Evolutionary conservation across 805 yeast species (phyloP), one percentile per base, ranked within the genome.

Genomic region (Lachancea nothofagi): DNA sequence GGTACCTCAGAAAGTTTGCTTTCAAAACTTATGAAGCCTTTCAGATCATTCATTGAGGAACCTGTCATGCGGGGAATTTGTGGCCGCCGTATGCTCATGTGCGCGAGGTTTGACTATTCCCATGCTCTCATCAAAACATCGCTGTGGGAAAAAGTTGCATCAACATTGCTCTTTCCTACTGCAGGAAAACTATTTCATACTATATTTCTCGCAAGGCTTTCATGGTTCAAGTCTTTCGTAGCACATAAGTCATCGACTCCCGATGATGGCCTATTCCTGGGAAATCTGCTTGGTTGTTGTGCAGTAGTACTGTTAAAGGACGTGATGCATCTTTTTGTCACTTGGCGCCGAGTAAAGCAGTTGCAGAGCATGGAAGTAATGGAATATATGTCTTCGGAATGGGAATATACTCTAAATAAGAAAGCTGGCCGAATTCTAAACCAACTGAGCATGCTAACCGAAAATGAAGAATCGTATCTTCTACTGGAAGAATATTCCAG

Each of bases 201-300:
- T 5, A n/a, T 25, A 14, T 10, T 38, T 15, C 29, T 42, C 14
- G 25, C 39, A 35, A 36, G 25, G 9, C 38, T 29, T 10, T 5
- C 23, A 2, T 22, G 29, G 26, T 38, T 33, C 30, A 37, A 34
- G 17, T 7, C 14, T 9, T 24, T 38, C 25, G 2, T 34, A 9
- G 32, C 27, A 8, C 29, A 31, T 10, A 9, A 29, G 7, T 20
- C 45, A n/a, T n/a, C 36, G 4, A 38, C 46, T 6, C 34, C 47
- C 13, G 50, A 47, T 23, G 47, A 46, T 22, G 53, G 46, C n/a
- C 5, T 44, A 2, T 34, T 30, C 21, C 29, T 42, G 9, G 38
- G 41, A 27, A 55, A 48, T 33, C 42, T 59, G 23, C 12, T 49
- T 2, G 58, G 62, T n/a, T 53, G 53, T 33, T 55, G 53, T 7